phyloP scores from a whole-genome alignment of 73 alveolate genomes.

The Blepharisma stoltei region DNA sequence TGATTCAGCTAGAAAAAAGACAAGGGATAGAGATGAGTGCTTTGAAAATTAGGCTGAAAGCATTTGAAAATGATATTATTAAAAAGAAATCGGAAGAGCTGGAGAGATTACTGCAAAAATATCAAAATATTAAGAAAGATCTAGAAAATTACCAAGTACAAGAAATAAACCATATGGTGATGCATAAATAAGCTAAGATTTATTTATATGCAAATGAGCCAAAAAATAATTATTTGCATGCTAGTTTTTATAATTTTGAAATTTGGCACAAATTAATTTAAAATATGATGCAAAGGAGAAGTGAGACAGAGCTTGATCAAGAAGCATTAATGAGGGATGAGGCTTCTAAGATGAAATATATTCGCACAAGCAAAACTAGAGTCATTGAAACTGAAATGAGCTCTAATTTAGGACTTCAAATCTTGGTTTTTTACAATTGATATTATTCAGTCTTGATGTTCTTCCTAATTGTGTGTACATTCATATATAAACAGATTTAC shows the following conservation, averaged over 20 bases:
- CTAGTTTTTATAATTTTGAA: no score
- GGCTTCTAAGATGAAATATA: background rate
- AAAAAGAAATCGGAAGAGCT: background rate
- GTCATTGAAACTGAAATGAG: constrained; percentile 23
- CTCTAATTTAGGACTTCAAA: constrained; percentile 6
- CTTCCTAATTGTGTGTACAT: background rate
- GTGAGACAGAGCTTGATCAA: no score
- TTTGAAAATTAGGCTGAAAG: background rate
- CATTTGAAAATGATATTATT: constrained; percentile 4
- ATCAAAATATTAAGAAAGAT: constrained; percentile 14
- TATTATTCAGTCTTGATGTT: constrained; percentile 4
- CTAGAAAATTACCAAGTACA: constrained; percentile 2
- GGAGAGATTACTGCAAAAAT: constrained; percentile 8
- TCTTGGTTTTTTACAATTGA: constrained; percentile 12
- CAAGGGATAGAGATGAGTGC: background rate
- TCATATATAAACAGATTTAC: background rate
- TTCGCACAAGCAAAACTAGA: background rate
- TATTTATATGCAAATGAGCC: no score
- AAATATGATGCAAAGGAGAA: no score
- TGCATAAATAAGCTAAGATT: no score
- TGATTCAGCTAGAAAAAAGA: background rate
- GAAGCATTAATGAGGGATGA: no score
- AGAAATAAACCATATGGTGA: background rate
- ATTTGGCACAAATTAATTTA: no score
- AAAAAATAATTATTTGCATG: no score